Conservation (phyloP, 1,284 basidiomycete species). For the Ceratobasidium sp. region DNA sequence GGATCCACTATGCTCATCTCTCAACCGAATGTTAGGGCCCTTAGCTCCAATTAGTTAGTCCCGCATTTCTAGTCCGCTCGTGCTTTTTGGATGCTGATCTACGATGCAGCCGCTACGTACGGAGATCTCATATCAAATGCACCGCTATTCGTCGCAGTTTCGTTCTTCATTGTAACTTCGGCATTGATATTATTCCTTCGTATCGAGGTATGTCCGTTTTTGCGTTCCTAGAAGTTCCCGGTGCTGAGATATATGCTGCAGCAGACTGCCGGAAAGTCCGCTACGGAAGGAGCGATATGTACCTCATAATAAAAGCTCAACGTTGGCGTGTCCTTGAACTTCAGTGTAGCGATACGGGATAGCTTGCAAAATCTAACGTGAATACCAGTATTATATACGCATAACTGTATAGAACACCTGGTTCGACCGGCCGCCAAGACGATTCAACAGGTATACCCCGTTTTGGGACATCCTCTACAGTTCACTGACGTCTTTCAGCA, state of each 20-base stretch:
- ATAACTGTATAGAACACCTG: too few relatives aligned
- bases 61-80: not conserved
- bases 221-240: not conserved
- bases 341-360: too few relatives aligned
- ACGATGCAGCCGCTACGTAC: slow-evolving; percentile 42
- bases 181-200: slow-evolving; percentile 66
- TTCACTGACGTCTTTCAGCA: too few relatives aligned
- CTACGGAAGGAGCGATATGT: slow-evolving; percentile 29
- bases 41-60: slow-evolving; percentile 62
- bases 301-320: too few relatives aligned
- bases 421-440: too few relatives aligned
- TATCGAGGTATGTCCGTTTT: slow-evolving; percentile 65
- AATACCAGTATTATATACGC: too few relatives aligned
- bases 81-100: not conserved
- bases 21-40: slow-evolving; percentile 70
- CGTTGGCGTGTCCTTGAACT: too few relatives aligned
- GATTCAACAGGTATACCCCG: too few relatives aligned
- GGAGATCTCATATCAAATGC: slow-evolving; percentile 54
- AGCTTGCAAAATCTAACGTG: too few relatives aligned
- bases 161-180: slow-evolving; percentile 66
- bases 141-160: slow-evolving; percentile 70
- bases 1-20: slow-evolving; percentile 68
- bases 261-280: slow-evolving; percentile 50
- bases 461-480: too few relatives aligned
- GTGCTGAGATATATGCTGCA: not conserved